phyloP scores from a whole-genome alignment of 345 rosid genomes.

The Euphorbia lathyris region DNA sequence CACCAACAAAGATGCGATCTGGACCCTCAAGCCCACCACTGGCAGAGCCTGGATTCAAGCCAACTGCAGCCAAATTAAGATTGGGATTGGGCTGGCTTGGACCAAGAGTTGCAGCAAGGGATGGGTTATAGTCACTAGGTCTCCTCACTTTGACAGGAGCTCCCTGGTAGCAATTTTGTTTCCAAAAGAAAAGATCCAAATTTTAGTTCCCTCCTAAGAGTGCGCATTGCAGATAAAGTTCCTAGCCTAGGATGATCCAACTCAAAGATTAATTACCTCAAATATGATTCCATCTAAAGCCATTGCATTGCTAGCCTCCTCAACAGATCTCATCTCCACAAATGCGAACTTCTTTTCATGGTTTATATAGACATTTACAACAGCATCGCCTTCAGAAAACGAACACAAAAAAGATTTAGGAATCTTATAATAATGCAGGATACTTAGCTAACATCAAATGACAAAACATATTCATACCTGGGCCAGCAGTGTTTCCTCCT shows the following conservation, averaged over 20 bases:
- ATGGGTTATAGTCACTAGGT: slow-evolving; percentile 93
- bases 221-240: background rate
- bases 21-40: slow-evolving; percentile 95
- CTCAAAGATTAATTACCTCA: slow-evolving; percentile 47
- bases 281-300: slow-evolving; percentile 93
- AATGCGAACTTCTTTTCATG: slow-evolving; percentile 99
- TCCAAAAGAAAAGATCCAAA: background rate
- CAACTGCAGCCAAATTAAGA: slow-evolving; percentile 93
- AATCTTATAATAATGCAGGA: background rate
- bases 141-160: slow-evolving; percentile 99
- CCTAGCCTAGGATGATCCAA: background rate
- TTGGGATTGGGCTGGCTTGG: slow-evolving; percentile 96
- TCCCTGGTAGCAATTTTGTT: slow-evolving; percentile 33
- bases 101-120: slow-evolving; percentile 95
- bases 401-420: background rate
- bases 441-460: background rate
- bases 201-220: background rate
- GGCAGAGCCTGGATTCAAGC: slow-evolving; percentile 78
- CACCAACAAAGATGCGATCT: slow-evolving; percentile 94
- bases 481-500: slow-evolving; percentile 98
- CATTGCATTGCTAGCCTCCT: slow-evolving; percentile 99
- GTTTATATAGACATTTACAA: slow-evolving; percentile 96
- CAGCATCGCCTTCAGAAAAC: slow-evolving; percentile 75
- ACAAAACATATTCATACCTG: slow-evolving; percentile 44
- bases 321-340: slow-evolving; percentile 99